phyloP scores from a whole-genome alignment of 331 rosid species.

The Rosa hybrid region DNA sequence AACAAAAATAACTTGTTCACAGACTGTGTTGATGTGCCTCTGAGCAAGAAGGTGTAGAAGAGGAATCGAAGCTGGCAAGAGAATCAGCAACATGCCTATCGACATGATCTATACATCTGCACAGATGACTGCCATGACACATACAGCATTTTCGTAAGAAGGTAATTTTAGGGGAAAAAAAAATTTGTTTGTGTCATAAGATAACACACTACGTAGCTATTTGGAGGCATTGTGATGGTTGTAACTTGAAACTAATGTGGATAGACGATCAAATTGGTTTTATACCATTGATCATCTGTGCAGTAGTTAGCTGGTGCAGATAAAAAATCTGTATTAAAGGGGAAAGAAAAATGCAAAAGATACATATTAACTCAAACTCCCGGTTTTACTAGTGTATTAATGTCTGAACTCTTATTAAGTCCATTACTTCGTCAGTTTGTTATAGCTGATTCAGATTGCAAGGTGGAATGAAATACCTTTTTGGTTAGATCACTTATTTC shows the following conservation, averaged over 20 bases:
- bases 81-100: slow-evolving; percentile 91
- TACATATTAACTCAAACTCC: too few relatives aligned
- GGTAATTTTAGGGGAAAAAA: slow-evolving; percentile 42
- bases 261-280: neutral
- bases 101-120: slow-evolving; percentile 94
- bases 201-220: neutral
- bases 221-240: neutral
- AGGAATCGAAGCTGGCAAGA: slow-evolving; percentile 99
- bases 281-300: neutral
- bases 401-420: too few relatives aligned
- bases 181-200: slow-evolving; percentile 4
- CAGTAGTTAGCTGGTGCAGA: too few relatives aligned
- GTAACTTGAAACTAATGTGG: neutral
- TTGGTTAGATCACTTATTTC: too few relatives aligned
- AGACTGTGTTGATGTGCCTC: slow-evolving; percentile 97
- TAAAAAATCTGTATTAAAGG: too few relatives aligned
- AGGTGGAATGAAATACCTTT: too few relatives aligned
- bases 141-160: slow-evolving; percentile 74
- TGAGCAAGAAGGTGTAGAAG: slow-evolving; percentile 90
- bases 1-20: slow-evolving; percentile 96
- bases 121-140: slow-evolving; percentile 99
- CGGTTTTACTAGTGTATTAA: too few relatives aligned
- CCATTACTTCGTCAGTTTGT: too few relatives aligned
- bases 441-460: too few relatives aligned
- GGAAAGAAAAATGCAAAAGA: too few relatives aligned